Percentiles rank a stretch among this genome's conserved stretches.
Evolutionary conservation across 2,329 filamentous ascomycete species (phyloP).

Genomic region (Fusarium metavorans): DNA sequence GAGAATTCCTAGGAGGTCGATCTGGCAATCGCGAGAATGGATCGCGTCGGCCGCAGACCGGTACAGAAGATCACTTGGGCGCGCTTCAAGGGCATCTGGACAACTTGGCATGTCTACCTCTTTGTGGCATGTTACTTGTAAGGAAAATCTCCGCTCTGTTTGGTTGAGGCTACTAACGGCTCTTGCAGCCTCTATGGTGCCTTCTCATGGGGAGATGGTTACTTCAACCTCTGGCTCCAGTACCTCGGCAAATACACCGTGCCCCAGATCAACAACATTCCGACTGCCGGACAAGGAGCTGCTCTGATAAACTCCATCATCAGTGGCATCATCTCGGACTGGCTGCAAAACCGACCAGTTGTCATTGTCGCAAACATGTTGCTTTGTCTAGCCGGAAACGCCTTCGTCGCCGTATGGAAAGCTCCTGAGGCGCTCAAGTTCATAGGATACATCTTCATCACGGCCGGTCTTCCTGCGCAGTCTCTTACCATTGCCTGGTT

Average conservation of each 20-base stretch:
- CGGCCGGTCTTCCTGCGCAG: conserved; percentile 18
- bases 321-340: conserved; percentile 15
- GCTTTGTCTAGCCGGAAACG: conserved; percentile 17
- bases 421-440: conserved; percentile 22
- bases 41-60: conserved; percentile 11
- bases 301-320: conserved; percentile 25
- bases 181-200: conserved; percentile 11
- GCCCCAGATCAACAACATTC: conserved; percentile 57
- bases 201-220: conserved; percentile 33
- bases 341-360: conserved; percentile 16
- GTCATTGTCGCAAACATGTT: conserved; percentile 28
- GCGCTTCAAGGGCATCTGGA: conserved; percentile 22
- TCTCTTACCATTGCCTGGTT: conserved; percentile 21
- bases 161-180: background rate
- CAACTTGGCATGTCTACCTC: conserved; percentile 25
- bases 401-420: conserved; percentile 15
- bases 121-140: conserved; percentile 25
- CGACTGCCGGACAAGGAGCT: conserved; percentile 46
- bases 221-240: conserved; percentile 55
- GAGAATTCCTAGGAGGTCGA: conserved; percentile 3
- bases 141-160: background rate
- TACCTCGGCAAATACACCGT: conserved; percentile 48
- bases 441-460: conserved; percentile 23
- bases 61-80: conserved; percentile 22
- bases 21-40: conserved; percentile 16